A percentile compares a stretch with the other conserved stretches of the same genome.
phyloP scores from a whole-genome alignment of 768 basidiomycete species.

The Mycena olivaceomarginata region DNA sequence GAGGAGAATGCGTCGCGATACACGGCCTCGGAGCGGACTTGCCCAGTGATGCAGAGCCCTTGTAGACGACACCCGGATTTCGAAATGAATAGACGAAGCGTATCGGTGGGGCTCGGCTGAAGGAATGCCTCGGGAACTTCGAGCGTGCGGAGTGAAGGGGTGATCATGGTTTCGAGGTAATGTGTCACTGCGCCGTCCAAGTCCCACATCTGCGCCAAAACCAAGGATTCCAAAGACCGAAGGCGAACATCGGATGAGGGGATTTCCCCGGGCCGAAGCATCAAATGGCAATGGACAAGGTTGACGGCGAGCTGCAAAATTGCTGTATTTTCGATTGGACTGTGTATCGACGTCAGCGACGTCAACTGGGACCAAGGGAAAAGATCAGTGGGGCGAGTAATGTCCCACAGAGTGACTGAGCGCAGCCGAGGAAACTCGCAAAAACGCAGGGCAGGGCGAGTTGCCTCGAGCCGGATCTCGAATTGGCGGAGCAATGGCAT shows the following conservation, averaged over 20 bases:
- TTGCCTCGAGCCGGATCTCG: not conserved
- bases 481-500: slow-evolving; percentile 14
- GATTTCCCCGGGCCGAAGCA: no score
- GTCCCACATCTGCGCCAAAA: not conserved
- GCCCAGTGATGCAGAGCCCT: not conserved
- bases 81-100: not conserved
- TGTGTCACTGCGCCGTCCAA: not conserved
- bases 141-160: slow-evolving; percentile 7
- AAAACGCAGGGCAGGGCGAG: not conserved
- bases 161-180: not conserved
- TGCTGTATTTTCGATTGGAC: not conserved
- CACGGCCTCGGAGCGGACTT: not conserved
- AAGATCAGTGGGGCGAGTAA: not conserved
- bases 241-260: not conserved
- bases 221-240: slow-evolving; percentile 5
- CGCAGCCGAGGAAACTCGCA: not conserved
- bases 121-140: slow-evolving; percentile 3
- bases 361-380: slow-evolving; percentile 30
- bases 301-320: not conserved
- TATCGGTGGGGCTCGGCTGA: not conserved
- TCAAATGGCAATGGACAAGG: slow-evolving; percentile 3
- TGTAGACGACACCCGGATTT: slow-evolving; percentile 14
- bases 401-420: not conserved
- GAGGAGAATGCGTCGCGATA: not conserved
- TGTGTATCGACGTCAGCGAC: not conserved